Conservation (phyloP, 176 grass and related monocot species). For the Musa schizocarpa region DNA sequence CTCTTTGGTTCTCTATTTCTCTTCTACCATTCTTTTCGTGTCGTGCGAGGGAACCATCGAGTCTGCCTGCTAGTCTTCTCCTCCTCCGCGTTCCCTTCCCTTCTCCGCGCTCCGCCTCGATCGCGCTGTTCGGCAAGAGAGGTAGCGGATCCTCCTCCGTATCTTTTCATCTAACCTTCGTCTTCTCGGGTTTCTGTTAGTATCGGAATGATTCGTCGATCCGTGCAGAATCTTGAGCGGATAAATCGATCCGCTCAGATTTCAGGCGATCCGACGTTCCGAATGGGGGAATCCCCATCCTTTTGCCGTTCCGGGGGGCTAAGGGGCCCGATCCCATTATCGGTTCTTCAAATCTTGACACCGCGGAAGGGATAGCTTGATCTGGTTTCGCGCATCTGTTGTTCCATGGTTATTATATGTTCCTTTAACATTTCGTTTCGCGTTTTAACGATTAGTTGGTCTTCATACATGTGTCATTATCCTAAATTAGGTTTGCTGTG, state of each 20-base stretch:
- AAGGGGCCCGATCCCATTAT: background rate
- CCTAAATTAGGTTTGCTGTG: background rate
- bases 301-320: too few species aligned
- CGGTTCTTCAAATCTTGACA: background rate
- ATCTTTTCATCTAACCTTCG: background rate
- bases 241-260: background rate
- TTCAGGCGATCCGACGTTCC: background rate
- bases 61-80: too few species aligned
- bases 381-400: background rate
- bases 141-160: background rate
- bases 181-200: background rate
- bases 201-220: background rate
- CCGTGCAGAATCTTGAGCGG: background rate
- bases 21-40: too few species aligned
- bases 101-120: background rate
- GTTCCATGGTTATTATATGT: background rate
- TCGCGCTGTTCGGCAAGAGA: background rate
- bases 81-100: background rate
- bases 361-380: background rate
- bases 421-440: background rate
- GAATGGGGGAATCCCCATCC: background rate
- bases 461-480: background rate
- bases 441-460: background rate
- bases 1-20: too few species aligned
- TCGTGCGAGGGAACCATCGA: too few species aligned